Base-by-base conservation (phyloP, 768 basidiomycete genomes). In the Auriscalpium microsporum region DNA sequence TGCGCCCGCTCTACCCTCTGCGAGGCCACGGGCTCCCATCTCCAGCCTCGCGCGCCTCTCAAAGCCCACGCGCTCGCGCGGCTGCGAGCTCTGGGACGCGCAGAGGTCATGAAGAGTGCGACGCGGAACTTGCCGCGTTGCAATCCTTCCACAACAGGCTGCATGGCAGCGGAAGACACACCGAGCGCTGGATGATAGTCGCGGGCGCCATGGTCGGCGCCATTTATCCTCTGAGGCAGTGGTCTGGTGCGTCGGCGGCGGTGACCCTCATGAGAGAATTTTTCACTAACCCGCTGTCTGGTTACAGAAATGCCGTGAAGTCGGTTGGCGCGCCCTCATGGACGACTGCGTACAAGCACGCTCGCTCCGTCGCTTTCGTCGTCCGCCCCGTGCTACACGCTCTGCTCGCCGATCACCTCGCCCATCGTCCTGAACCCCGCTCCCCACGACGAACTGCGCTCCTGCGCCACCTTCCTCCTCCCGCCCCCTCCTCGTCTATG, bases 281-380 rank as follows among this genome's bases (percentile, higher is more conserved):
- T 21, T 21, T 21, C 21, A 3, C 21, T 21, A 21, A 21, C 35
- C 17, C 23, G 45, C 17, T 16, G 21, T n/a, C 11, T 23, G n/a
- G 8, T 14, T 36, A 57, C 9, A 23, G 40, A 36, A 36, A 59
- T 71, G 71, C 70, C 59, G 67, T 69, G 0, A 69, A 70, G 54
- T 64, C 69, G 19, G 70, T 67, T 4, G 65, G 68, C 28, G 66
- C 71, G 11, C 67, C 69, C 17, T 72, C 69, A 69, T 66, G 71
- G 35, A 67, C 67, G 0, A 64, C 71, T 45, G 69, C 69, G 3
- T 67, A 71, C 50, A 62, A 57, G 52, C 65, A 71, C 36, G 59
- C 67, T 10, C 67, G 67, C 34, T 53, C 44, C 36, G 50, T 58
- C 14, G 54, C 48, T 37, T 59, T 61, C 19, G 67, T 21, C 68